A percentile compares a stretch with the other conserved stretches of the same genome.
phyloP scores from a whole-genome alignment of 1,139 yeast genomes.

The Pichia cactophila region DNA sequence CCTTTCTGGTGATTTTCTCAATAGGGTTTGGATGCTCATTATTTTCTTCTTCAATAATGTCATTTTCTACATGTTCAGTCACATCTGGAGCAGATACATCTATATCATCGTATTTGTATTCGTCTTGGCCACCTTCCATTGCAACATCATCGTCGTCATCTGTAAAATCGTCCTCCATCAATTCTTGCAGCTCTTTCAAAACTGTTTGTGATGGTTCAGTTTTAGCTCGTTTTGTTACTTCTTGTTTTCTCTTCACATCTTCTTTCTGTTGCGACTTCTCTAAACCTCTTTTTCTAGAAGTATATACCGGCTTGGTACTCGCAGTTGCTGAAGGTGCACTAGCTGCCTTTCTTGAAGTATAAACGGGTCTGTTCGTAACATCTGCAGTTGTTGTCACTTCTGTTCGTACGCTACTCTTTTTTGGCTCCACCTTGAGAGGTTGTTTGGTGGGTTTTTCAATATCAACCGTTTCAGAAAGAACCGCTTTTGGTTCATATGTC shows the following conservation, averaged over 20 bases:
- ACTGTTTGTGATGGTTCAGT: conserved; percentile 6
- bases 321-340: conserved; percentile 10
- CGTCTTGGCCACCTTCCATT: conserved; percentile 4
- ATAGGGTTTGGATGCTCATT: background rate
- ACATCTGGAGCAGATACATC: conserved; percentile 9
- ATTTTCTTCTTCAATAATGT: background rate
- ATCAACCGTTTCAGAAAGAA: conserved; percentile 1
- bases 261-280: background rate
- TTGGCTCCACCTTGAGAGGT: background rate
- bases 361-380: conserved; percentile 3
- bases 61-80: background rate
- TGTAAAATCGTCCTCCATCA: conserved; percentile 18
- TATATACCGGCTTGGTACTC: conserved; percentile 6
- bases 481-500: conserved; percentile 8
- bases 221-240: conserved; percentile 14
- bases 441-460: conserved; percentile 4
- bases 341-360: conserved; percentile 9
- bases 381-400: background rate
- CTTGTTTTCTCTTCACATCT: background rate
- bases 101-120: conserved; percentile 9
- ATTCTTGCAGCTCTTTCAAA: conserved; percentile 16
- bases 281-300: conserved; percentile 7
- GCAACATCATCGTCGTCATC: conserved; percentile 10
- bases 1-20: background rate
- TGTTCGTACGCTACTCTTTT: background rate